Conservation (phyloP, 2,329 filamentous ascomycete genomes). For the Nigrospora oryzae region DNA sequence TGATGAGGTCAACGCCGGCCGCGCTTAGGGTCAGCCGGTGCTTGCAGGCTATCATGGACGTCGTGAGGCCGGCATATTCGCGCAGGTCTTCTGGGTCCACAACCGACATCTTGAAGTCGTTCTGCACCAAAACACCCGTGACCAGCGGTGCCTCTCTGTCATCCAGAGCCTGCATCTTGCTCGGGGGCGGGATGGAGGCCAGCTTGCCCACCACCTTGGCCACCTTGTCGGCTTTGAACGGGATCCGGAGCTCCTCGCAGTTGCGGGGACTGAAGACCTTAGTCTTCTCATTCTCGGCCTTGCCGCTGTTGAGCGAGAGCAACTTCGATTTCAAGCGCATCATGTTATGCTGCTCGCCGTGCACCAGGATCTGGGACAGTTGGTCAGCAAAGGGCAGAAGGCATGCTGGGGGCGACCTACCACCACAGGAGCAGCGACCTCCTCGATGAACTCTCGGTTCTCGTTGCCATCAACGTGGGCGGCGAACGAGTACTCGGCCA, state of each 20-base stretch:
- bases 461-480: constrained; percentile 95
- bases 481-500: constrained; percentile 91
- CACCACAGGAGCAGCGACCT: constrained; percentile 84
- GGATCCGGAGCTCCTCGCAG: constrained; percentile 88
- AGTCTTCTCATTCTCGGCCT: constrained; percentile 68
- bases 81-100: constrained; percentile 95
- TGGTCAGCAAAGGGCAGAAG: constrained; percentile 4
- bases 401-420: constrained; percentile 43
- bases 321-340: constrained; percentile 93
- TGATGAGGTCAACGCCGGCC: constrained; percentile 82
- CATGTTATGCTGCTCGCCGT: constrained; percentile 97
- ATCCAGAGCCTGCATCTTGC: constrained; percentile 19
- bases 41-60: constrained; percentile 87
- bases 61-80: constrained; percentile 94
- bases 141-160: constrained; percentile 47
- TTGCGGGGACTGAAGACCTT: constrained; percentile 94
- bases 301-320: constrained; percentile 80
- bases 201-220: constrained; percentile 95
- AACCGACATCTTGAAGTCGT: constrained; percentile 92
- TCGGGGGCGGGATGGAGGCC: constrained; percentile 68
- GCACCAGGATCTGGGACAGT: constrained; percentile 70
- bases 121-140: constrained; percentile 88
- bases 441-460: constrained; percentile 94
- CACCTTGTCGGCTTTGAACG: constrained; percentile 90
- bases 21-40: constrained; percentile 83